Conservation (phyloP, 345 rosid genomes). For the Lepidium didymum region DNA sequence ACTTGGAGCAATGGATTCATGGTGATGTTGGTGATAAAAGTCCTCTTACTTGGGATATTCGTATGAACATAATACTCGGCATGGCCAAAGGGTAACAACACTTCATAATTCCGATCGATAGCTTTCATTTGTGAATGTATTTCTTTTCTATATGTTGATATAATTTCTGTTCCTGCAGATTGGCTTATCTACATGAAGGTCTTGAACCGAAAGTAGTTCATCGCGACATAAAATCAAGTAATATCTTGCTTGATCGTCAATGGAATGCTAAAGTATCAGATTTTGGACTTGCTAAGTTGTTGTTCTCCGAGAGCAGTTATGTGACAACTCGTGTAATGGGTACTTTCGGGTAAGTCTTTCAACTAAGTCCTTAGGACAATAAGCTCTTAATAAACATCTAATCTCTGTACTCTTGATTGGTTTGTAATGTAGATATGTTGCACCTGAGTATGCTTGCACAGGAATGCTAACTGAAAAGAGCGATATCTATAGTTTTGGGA, state of each 20-base stretch:
- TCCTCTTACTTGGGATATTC: slow-evolving; percentile 89
- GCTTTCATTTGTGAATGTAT: background rate
- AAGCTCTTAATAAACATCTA: too few relatives aligned
- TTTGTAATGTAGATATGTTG: slow-evolving; percentile 59
- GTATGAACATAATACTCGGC: slow-evolving; percentile 75
- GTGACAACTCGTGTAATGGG: slow-evolving; percentile 98
- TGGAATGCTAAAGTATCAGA: slow-evolving; percentile 93
- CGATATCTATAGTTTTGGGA: slow-evolving; percentile 89
- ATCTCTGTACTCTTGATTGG: background rate
- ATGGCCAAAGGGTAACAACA: slow-evolving; percentile 77
- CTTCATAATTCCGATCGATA: background rate
- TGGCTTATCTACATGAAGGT: slow-evolving; percentile 98
- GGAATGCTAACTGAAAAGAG: slow-evolving; percentile 96
- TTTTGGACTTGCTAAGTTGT: slow-evolving; percentile 93
- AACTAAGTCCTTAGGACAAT: too few relatives aligned
- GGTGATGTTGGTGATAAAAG: slow-evolving; percentile 89
- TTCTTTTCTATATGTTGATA: background rate
- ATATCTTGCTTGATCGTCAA: slow-evolving; percentile 80
- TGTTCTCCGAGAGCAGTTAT: slow-evolving; percentile 72
- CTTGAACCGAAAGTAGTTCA: slow-evolving; percentile 99
- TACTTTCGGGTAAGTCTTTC: slow-evolving; percentile 59
- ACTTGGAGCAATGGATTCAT: slow-evolving; percentile 94
- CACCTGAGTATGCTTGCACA: slow-evolving; percentile 97
- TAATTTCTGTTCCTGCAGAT: slow-evolving; percentile 31
- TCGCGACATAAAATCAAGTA: slow-evolving; percentile 84